Conservation (phyloP, 2,329 filamentous ascomycete genomes). For the Clarireedia hainanense region DNA sequence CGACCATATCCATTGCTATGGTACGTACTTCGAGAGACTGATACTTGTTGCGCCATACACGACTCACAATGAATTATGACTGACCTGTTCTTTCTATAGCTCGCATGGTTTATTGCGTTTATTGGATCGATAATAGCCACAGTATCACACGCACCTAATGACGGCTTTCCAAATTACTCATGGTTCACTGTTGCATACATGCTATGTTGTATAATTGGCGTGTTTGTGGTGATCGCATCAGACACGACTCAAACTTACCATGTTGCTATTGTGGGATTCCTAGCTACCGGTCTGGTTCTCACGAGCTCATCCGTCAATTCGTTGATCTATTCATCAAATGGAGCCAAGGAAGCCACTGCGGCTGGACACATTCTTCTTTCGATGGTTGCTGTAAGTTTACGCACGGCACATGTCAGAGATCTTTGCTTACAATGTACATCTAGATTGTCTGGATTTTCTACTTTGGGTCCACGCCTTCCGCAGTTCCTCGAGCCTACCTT, state of each 20-base stretch:
- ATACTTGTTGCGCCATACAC: neutral
- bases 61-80: neutral
- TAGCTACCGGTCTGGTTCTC: constrained; percentile 75
- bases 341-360: constrained; percentile 73
- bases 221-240: constrained; percentile 76
- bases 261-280: constrained; percentile 83
- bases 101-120: constrained; percentile 92
- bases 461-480: constrained; percentile 87
- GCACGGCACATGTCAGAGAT: neutral
- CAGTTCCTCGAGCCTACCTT: constrained; percentile 79
- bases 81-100: constrained; percentile 41
- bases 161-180: constrained; percentile 70
- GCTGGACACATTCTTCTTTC: constrained; percentile 91
- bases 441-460: constrained; percentile 99
- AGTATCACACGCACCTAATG: constrained; percentile 36
- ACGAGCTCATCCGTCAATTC: constrained; percentile 81
- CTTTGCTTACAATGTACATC: constrained; percentile 7
- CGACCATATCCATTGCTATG: constrained; percentile 83
- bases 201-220: constrained; percentile 71
- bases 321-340: constrained; percentile 68
- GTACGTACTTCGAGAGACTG: constrained; percentile 46
- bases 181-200: constrained; percentile 91
- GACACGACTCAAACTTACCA: constrained; percentile 83
- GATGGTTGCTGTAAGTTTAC: constrained; percentile 72
- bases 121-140: constrained; percentile 73